Percentiles rank a stretch among this genome's conserved stretches.
phyloP scores from a whole-genome alignment of 1,284 basidiomycete species.

The Leccinum griseonigrum region DNA sequence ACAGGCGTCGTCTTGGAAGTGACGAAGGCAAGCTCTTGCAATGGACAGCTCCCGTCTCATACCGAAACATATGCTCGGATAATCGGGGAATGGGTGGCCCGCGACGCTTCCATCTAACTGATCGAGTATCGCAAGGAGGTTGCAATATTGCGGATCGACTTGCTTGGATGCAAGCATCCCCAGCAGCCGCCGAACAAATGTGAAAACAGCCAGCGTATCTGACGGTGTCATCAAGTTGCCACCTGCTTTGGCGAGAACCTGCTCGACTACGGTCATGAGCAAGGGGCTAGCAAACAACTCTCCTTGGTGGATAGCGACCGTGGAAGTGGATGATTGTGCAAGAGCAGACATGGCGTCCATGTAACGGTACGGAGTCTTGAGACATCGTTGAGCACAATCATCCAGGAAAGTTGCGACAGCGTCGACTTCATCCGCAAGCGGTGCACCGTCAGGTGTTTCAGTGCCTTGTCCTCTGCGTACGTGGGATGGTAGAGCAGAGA shows the following conservation, averaged over 20 bases:
- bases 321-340: constrained; percentile 8
- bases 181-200: constrained; percentile 62
- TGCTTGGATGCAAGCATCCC: constrained; percentile 58
- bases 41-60: constrained; percentile 46
- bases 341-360: constrained; percentile 58
- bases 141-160: constrained; percentile 32
- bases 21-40: constrained; percentile 35
- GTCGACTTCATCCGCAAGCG: constrained; percentile 57
- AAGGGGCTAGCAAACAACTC: constrained; percentile 60
- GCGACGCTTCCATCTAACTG: constrained; percentile 38
- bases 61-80: constrained; percentile 42
- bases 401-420: constrained; percentile 77
- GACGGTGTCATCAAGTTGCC: constrained; percentile 54
- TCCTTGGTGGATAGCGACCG: background rate
- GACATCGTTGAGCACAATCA: constrained; percentile 81
- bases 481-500: constrained; percentile 52
- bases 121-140: constrained; percentile 36
- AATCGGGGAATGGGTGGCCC: constrained; percentile 28
- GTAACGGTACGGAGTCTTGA: constrained; percentile 86
- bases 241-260: constrained; percentile 61
- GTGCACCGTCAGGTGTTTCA: constrained; percentile 49
- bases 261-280: constrained; percentile 75
- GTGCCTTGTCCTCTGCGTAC: constrained; percentile 35
- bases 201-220: constrained; percentile 59
- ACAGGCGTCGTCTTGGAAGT: constrained; percentile 19